A percentile compares a stretch with the other conserved stretches of the same genome.
phyloP scores from a whole-genome alignment of 441 rosid species.

The Adansonia rubrostipa region DNA sequence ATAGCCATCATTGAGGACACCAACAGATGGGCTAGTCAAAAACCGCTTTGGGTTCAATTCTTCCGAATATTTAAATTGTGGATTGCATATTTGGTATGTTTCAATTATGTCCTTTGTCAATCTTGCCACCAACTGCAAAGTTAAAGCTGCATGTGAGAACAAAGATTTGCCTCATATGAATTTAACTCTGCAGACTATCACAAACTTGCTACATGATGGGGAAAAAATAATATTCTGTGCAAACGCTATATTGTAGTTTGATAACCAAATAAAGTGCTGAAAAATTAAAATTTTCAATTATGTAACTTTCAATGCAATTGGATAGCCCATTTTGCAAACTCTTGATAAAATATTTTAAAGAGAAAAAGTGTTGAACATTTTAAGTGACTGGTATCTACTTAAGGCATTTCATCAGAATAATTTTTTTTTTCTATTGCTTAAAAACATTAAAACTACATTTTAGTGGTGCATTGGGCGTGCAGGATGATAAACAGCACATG shows the following conservation, averaged over 20 bases:
- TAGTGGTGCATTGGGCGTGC: background rate
- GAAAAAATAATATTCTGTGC: background rate
- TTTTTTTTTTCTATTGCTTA: background rate
- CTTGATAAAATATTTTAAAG: conserved; percentile 10
- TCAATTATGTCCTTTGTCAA: conserved; percentile 91
- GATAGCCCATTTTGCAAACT: background rate
- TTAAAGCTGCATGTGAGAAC: conserved; percentile 39
- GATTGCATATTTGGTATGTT: conserved; percentile 88
- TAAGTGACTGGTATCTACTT: background rate
- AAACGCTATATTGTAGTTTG: background rate
- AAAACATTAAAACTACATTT: conserved; percentile 7
- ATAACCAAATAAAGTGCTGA: conserved; percentile 7
- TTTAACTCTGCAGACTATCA: conserved; percentile 5
- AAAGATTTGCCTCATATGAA: conserved; percentile 33
- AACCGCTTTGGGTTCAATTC: conserved; percentile 95
- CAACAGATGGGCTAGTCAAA: conserved; percentile 92
- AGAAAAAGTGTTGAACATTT: background rate
- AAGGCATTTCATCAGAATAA: background rate
- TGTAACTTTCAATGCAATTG: background rate
- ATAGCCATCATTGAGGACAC: conserved; percentile 93
- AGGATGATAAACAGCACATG: background rate
- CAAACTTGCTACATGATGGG: conserved; percentile 7
- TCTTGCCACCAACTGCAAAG: conserved; percentile 85
- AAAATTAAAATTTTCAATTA: background rate
- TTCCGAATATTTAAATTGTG: conserved; percentile 89